Percentiles rank a stretch among this genome's conserved stretches.
phyloP scores from a whole-genome alignment of 768 basidiomycete genomes.

The Suillus discolor region DNA sequence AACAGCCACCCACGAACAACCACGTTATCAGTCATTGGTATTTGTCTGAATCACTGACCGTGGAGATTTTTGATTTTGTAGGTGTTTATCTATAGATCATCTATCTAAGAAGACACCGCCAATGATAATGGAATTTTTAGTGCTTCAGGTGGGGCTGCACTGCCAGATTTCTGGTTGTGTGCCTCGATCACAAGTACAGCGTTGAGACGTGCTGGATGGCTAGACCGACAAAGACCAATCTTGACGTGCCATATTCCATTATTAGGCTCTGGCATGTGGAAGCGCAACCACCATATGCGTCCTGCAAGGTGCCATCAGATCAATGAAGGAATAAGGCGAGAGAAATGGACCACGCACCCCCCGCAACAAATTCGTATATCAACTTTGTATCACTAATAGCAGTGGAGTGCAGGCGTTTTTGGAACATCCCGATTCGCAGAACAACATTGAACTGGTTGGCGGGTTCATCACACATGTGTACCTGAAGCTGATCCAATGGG shows the following conservation, averaged over 20 bases:
- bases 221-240: background rate
- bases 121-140: background rate
- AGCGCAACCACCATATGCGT: background rate
- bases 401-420: background rate
- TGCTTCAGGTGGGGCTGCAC: background rate
- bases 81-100: too few species aligned
- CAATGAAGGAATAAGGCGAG: background rate
- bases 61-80: too few species aligned
- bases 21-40: too few species aligned
- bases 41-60: too few species aligned
- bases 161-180: background rate
- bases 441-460: background rate
- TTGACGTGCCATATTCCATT: background rate
- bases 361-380: background rate
- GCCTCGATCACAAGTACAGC: background rate
- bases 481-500: background rate
- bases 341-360: constrained; percentile 22
- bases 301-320: background rate
- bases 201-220: background rate
- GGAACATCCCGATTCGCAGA: background rate
- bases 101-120: too few species aligned
- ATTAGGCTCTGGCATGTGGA: too few species aligned
- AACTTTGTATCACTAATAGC: too few species aligned
- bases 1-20: too few species aligned
- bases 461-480: background rate